Base-by-base conservation (phyloP, 371 early-diverging fungal genomes). In the Mucor ambiguus region DNA sequence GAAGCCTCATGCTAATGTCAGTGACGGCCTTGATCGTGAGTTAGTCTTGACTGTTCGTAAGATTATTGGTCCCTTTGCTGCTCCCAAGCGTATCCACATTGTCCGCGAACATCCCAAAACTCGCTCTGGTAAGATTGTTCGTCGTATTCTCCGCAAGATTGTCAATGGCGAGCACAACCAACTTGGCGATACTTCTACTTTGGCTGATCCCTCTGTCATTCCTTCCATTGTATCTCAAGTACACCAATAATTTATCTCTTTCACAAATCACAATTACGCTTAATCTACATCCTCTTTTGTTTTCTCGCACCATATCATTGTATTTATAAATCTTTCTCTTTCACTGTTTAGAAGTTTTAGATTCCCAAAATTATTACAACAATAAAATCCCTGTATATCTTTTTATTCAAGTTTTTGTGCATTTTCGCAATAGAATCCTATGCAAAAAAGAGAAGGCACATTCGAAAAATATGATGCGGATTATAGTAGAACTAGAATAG, bases 101-200 rank as follows among this genome's bases (percentile, higher is more conserved):
- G 88, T 91, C 33, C 84, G 85, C 28, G 97, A 95, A 63, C 83
- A 98, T 63, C 98, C 99, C 64, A 98, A 98, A 83, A 99, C 98
- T 20, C 86, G 98, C 14, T 93, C 92, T 30, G 98, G 98, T 59
- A 98, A 98, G 83, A 92, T 98, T 72, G 92, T 95, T 83, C 85
- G 95, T 37, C 87, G 98, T 64, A 89, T 97, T 62, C 79, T 98
- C 76, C 82, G 66, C 69, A 96, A 95, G 84, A 86, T 96, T 65
- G 91, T 95, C 29, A 87, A 84, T 18, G 90, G 91, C 64, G 96
- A 98, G 70, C 85, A 89, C 8, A 89, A 90, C 67, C 86, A 91
- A 70, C 78, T 97, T 18, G 98, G 98, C 37, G 98, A 97, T 75
- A 79, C 90, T 61, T 89, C 88, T 35, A 96, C 98, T 5, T 76